These are phyloP conservation scores for Stropharia rugosoannulata DNA, from an alignment of 768 basidiomycete species.

Conservation along the genomic window DNA sequence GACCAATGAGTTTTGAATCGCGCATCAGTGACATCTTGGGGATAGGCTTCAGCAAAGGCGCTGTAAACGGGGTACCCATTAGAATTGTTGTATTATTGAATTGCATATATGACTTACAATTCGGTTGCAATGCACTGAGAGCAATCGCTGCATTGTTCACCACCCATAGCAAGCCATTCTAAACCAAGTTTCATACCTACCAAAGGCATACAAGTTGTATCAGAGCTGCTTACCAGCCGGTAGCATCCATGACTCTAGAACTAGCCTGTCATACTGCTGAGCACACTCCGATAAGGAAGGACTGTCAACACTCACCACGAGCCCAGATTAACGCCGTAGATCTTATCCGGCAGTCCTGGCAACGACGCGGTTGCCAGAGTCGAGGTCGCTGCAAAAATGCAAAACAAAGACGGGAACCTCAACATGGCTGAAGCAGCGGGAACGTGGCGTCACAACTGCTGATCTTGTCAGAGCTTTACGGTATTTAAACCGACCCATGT, in stretches of 20 bases:
- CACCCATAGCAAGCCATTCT: conserved; percentile 80
- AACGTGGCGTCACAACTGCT: too few species aligned
- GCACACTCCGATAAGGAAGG: conserved; percentile 37
- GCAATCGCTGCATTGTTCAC: conserved; percentile 58
- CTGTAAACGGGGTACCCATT: conserved; percentile 39
- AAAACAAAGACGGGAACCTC: too few species aligned
- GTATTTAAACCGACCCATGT: too few species aligned
- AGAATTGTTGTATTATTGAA: neutral
- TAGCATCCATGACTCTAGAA: conserved; percentile 84
- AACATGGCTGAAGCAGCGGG: too few species aligned
- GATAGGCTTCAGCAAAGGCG: conserved; percentile 59
- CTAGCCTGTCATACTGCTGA: conserved; percentile 45
- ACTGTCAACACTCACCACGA: conserved; percentile 44
- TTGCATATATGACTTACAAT: conserved; percentile 46
- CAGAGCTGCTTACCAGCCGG: conserved; percentile 46
- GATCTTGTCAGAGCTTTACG: too few species aligned
- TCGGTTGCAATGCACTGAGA: conserved; percentile 64
- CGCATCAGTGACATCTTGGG: conserved; percentile 48
- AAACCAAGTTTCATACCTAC: neutral
- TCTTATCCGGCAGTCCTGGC: conserved; percentile 41
- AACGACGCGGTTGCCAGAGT: neutral
- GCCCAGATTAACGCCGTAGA: conserved; percentile 73
- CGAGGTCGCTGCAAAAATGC: too few species aligned
- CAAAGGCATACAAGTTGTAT: neutral
- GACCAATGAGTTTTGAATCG: conserved; percentile 68